Conservation (phyloP, 179 eudicot genomes). For the Carnegiea gigantea region DNA sequence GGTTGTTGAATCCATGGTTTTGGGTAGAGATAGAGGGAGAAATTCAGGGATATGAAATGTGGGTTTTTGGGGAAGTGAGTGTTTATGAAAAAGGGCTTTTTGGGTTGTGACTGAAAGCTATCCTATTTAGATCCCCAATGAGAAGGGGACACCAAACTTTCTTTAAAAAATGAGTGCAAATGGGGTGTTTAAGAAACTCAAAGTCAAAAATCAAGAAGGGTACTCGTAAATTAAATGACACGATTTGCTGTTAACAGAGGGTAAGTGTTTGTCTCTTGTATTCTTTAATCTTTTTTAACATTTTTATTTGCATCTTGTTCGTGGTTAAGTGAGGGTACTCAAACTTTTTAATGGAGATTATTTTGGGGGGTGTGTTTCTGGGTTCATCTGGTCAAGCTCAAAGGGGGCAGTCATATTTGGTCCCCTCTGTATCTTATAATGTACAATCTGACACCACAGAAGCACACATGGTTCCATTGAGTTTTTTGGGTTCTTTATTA, state of each 20-base stretch:
- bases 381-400: constrained; percentile 20
- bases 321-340: constrained; percentile 18
- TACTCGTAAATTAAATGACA: constrained; percentile 21
- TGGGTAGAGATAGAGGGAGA: neutral
- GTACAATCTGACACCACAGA: constrained; percentile 3
- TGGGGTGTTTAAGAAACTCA: constrained; percentile 2
- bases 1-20: constrained; percentile 23
- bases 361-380: constrained; percentile 20
- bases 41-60: neutral
- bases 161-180: neutral
- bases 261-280: neutral
- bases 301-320: constrained; percentile 21
- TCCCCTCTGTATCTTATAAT: neutral
- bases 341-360: neutral
- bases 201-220: constrained; percentile 32
- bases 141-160: constrained; percentile 4
- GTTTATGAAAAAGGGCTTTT: neutral
- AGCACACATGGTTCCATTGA: constrained; percentile 8
- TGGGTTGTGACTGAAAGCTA: constrained; percentile 30
- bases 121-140: constrained; percentile 29
- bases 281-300: too few species aligned
- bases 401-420: constrained; percentile 1
- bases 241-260: constrained; percentile 15
- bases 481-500: neutral
- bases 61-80: constrained; percentile 11